These are phyloP conservation scores for Larix kaempferi DNA, from an alignment of 75 land plant species.

Conservation along the genomic window DNA sequence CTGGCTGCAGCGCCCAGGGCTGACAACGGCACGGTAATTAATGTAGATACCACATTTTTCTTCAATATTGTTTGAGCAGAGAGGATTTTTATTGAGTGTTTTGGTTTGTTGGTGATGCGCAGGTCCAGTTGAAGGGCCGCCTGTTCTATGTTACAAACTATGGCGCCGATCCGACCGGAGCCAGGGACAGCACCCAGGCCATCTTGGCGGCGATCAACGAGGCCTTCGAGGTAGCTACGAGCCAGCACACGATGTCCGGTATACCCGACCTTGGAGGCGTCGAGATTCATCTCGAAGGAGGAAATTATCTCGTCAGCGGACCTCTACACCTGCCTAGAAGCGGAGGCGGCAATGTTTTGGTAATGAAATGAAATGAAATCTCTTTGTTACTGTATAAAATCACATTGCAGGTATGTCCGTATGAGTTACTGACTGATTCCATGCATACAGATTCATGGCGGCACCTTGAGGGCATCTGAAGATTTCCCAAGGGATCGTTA, in stretches of 20 bases:
- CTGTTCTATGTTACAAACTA: slow-evolving; percentile 40
- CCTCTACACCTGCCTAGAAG: slow-evolving; percentile 48
- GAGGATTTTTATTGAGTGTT: no score
- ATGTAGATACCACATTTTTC: no score
- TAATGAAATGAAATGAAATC: slow-evolving; percentile 3
- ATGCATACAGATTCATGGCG: slow-evolving; percentile 52
- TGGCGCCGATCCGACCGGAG: slow-evolving; percentile 64
- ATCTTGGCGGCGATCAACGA: slow-evolving; percentile 30
- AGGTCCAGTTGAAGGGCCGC: neutral
- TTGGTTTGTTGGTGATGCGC: no score
- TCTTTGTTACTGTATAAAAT: neutral
- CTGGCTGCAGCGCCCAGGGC: no score
- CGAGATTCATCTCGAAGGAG: slow-evolving; percentile 60
- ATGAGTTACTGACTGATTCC: neutral
- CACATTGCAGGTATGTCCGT: no score
- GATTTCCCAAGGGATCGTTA: slow-evolving; percentile 52
- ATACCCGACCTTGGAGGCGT: slow-evolving; percentile 59
- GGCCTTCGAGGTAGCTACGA: slow-evolving; percentile 30
- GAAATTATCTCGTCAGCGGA: slow-evolving; percentile 49
- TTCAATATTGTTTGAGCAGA: no score
- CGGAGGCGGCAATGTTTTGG: slow-evolving; percentile 59
- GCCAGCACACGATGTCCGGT: slow-evolving; percentile 32
- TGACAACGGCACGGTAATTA: no score
- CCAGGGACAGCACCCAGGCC: slow-evolving; percentile 45
- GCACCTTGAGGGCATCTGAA: slow-evolving; percentile 57